A percentile compares a stretch with the other conserved stretches of the same genome.
These are phyloP conservation scores for Pseudocercospora cruenta DNA, from an alignment of 2,329 filamentous ascomycete species.

Conservation along the genomic window DNA sequence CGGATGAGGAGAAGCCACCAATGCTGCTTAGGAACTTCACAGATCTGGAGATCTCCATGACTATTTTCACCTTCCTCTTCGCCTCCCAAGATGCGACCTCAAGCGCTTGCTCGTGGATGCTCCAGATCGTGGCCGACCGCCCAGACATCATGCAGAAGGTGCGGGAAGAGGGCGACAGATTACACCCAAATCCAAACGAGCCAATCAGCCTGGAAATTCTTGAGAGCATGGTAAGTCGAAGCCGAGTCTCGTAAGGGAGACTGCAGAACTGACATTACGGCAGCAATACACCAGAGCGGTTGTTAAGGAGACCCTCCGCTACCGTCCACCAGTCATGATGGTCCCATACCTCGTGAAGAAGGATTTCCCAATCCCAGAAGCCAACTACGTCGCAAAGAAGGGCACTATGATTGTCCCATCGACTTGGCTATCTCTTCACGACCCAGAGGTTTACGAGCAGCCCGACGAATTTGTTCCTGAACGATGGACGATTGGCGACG, in stretches of 20 bases:
- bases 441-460: slow-evolving; percentile 87
- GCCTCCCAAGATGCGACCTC: slow-evolving; percentile 96
- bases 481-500: slow-evolving; percentile 86
- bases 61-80: slow-evolving; percentile 68
- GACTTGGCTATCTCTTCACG: slow-evolving; percentile 86
- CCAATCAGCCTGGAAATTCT: slow-evolving; percentile 77
- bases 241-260: not conserved
- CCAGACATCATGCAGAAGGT: slow-evolving; percentile 90
- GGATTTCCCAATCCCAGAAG: slow-evolving; percentile 83
- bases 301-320: slow-evolving; percentile 87
- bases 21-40: slow-evolving; percentile 86
- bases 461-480: slow-evolving; percentile 86
- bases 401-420: slow-evolving; percentile 94
- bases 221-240: slow-evolving; percentile 65
- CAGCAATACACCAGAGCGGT: slow-evolving; percentile 83
- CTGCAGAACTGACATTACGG: slow-evolving; percentile 8
- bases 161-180: slow-evolving; percentile 68
- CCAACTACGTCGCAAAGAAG: slow-evolving; percentile 85
- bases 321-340: slow-evolving; percentile 95
- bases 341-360: slow-evolving; percentile 95
- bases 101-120: slow-evolving; percentile 90
- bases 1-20: slow-evolving; percentile 76
- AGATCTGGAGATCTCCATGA: slow-evolving; percentile 90
- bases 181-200: slow-evolving; percentile 33
- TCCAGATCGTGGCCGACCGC: slow-evolving; percentile 90